Conservation (phyloP, 352 stramenopile genomes). For the Globisporangium radiosum region DNA sequence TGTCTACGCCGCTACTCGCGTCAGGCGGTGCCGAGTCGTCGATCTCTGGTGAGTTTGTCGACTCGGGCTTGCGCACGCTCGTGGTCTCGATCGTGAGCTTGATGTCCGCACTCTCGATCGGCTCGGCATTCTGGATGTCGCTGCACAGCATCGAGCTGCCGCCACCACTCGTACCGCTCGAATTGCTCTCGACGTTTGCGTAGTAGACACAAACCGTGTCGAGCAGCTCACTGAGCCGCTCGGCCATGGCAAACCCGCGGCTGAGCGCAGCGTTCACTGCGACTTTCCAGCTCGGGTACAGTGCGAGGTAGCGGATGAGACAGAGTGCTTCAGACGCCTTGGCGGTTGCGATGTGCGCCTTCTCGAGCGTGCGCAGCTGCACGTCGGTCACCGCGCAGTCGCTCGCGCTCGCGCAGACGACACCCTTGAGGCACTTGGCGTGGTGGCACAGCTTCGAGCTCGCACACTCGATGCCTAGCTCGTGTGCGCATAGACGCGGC, state of each 20-base stretch:
- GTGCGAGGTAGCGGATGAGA: slow-evolving; percentile 67
- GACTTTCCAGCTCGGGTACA: slow-evolving; percentile 75
- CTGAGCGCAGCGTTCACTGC: slow-evolving; percentile 62
- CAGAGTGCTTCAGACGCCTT: slow-evolving; percentile 59
- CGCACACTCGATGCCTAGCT: slow-evolving; percentile 68
- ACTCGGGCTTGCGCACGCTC: slow-evolving; percentile 48
- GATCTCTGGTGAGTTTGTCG: slow-evolving; percentile 49
- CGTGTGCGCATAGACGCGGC: slow-evolving; percentile 70
- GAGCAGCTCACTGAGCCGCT: slow-evolving; percentile 44
- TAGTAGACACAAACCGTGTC: slow-evolving; percentile 72
- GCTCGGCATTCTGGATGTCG: slow-evolving; percentile 14
- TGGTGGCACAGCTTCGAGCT: slow-evolving; percentile 60
- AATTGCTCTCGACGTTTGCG: slow-evolving; percentile 16
- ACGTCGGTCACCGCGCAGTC: slow-evolving; percentile 15
- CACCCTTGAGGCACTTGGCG: slow-evolving; percentile 59
- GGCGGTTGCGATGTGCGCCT: slow-evolving; percentile 37
- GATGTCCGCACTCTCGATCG: slow-evolving; percentile 15
- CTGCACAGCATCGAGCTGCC: background rate
- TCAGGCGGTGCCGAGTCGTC: slow-evolving; percentile 25
- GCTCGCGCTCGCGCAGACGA: slow-evolving; percentile 10
- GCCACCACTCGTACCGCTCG: background rate
- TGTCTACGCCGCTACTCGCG: background rate
- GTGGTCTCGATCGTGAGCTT: slow-evolving; percentile 15
- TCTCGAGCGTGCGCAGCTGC: slow-evolving; percentile 11
- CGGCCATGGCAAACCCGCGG: slow-evolving; percentile 42